phyloP scores from a whole-genome alignment of 2,329 filamentous ascomycete species.

The Periglandula ipomoeae region DNA sequence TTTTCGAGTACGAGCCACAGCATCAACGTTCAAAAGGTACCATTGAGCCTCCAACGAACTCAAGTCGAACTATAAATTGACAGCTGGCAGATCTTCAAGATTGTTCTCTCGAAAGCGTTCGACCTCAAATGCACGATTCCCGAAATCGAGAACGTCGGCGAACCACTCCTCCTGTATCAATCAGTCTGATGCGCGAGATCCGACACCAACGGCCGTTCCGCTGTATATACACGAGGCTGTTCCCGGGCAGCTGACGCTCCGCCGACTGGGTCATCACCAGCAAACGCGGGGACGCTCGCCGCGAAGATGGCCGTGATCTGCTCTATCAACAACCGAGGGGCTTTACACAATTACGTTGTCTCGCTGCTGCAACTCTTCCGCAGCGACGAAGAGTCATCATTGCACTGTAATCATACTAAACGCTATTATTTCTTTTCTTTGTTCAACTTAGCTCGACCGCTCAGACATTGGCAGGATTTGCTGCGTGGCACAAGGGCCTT shows the following conservation, averaged over 20 bases:
- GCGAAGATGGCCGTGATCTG: neutral
- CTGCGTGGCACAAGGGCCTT: neutral
- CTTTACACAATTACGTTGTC: neutral
- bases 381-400: neutral
- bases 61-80: neutral
- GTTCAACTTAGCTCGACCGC: neutral
- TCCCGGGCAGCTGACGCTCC: neutral
- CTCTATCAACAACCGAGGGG: neutral
- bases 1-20: conserved; percentile 99
- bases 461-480: neutral
- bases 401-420: conserved; percentile 8
- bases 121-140: conserved; percentile 98
- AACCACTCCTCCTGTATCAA: conserved; percentile 88
- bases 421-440: conserved; percentile 1
- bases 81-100: conserved; percentile 83
- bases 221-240: neutral
- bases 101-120: conserved; percentile 96
- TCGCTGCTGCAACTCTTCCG: neutral
- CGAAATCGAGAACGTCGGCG: conserved; percentile 96
- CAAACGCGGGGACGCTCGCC: neutral
- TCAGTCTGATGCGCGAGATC: conserved; percentile 29
- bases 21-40: conserved; percentile 96
- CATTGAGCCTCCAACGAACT: neutral
- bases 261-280: too few relatives aligned
- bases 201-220: neutral